Evolutionary conservation across 805 yeast genomes (phyloP).

Genomic region (Candida qinlingensis): DNA sequence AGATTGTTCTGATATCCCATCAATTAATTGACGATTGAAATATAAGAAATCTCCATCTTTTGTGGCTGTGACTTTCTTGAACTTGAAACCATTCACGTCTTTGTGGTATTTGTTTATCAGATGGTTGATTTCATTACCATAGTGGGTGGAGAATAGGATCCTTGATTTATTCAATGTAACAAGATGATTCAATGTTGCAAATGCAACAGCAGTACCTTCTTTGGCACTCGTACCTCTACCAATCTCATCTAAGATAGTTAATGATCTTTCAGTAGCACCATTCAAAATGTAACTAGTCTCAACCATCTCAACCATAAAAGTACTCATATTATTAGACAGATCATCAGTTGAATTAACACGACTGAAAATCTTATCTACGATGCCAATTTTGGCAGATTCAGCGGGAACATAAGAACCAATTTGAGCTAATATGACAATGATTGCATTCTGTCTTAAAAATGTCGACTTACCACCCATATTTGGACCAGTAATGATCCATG

Average conservation of each 20-base stretch:
- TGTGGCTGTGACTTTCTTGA: constrained; percentile 42
- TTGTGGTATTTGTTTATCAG: constrained; percentile 58
- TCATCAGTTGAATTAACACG: constrained; percentile 98
- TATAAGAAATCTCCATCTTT: constrained; percentile 54
- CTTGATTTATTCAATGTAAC: constrained; percentile 67
- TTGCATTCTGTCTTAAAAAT: constrained; percentile 84
- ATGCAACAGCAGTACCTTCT: constrained; percentile 97
- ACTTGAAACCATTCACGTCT: constrained; percentile 65
- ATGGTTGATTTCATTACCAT: constrained; percentile 78
- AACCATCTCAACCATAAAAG: constrained; percentile 94
- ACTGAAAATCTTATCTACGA: constrained; percentile 88
- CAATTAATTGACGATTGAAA: constrained; percentile 78
- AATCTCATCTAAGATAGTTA: constrained; percentile 90
- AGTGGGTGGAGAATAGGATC: constrained; percentile 92
- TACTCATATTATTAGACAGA: constrained; percentile 89
- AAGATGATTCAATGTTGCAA: constrained; percentile 86
- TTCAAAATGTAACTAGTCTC: constrained; percentile 85
- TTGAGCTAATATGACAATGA: constrained; percentile 80
- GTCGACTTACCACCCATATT: constrained; percentile 98
- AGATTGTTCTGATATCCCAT: constrained; percentile 88
- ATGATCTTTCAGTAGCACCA: constrained; percentile 70
- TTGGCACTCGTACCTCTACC: constrained; percentile 79
- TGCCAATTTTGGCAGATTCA: constrained; percentile 64
- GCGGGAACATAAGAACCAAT: constrained; percentile 89
- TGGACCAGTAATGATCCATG: constrained; percentile 87